Conservation (phyloP, 2,329 filamentous ascomycete species). For the Didymella arachidicola region DNA sequence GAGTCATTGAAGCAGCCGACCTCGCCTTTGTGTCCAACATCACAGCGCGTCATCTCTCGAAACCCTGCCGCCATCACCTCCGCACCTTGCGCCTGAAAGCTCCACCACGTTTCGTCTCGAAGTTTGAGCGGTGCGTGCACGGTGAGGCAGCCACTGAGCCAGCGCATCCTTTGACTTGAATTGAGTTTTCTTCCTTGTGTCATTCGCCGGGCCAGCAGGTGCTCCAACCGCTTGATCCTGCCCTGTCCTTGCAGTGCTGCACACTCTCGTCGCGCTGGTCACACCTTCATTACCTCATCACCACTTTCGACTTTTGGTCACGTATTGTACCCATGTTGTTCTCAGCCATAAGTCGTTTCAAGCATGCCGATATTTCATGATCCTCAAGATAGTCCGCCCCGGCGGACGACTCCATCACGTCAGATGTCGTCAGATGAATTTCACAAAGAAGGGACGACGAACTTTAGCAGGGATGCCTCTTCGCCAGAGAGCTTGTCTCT, state of each 20-base stretch:
- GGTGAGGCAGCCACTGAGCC: conserved; percentile 43
- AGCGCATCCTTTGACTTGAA: conserved; percentile 41
- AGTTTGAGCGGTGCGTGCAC: conserved; percentile 25
- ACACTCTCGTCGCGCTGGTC: conserved; percentile 23
- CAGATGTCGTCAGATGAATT: conserved; percentile 25
- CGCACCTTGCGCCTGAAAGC: conserved; percentile 27
- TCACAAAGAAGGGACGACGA: conserved; percentile 28
- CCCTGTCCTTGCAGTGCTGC: conserved; percentile 35
- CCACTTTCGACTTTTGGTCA: neutral
- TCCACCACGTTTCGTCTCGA: conserved; percentile 35
- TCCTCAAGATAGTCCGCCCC: conserved; percentile 39
- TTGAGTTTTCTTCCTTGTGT: conserved; percentile 40
- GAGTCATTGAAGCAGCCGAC: conserved; percentile 26
- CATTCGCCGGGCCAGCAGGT: conserved; percentile 42
- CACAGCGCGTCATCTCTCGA: conserved; percentile 41
- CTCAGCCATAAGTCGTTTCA: conserved; percentile 23
- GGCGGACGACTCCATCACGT: conserved; percentile 27
- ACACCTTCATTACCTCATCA: conserved; percentile 8
- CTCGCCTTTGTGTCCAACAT: conserved; percentile 34
- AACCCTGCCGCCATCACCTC: conserved; percentile 32
- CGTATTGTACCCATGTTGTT: conserved; percentile 38
- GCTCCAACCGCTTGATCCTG: conserved; percentile 42
- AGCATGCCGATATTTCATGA: conserved; percentile 54
- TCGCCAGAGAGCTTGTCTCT: conserved; percentile 21
- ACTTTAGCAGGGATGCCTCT: conserved; percentile 16